A percentile compares a stretch with the other conserved stretches of the same genome.
phyloP scores from a whole-genome alignment of 169 alveolate genomes.

The Plasmodium cynomolgi region DNA sequence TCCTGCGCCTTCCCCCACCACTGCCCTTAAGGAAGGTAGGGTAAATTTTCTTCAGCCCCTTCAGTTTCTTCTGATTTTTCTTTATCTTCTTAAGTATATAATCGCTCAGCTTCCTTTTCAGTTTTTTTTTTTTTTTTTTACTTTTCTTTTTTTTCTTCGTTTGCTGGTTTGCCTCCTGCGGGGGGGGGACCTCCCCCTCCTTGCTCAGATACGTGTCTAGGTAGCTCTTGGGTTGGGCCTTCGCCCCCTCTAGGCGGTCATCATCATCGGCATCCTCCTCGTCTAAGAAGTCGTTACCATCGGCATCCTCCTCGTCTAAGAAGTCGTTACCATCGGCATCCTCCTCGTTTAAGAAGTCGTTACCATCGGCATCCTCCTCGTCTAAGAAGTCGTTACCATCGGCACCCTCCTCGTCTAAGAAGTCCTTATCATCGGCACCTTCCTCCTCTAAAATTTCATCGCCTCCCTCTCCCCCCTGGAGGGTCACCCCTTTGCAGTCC shows the following conservation, averaged over 20 bases:
- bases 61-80: conserved; percentile 39
- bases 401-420: not conserved
- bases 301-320: too few species aligned
- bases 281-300: too few species aligned
- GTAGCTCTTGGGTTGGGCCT: not conserved
- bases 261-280: not conserved
- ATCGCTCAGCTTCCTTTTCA: conserved; percentile 57
- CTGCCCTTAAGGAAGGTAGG: conserved; percentile 17
- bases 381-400: not conserved
- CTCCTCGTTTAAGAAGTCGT: too few species aligned
- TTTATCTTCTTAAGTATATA: conserved; percentile 34
- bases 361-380: not conserved
- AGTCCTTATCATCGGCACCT: not conserved
- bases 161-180: not conserved
- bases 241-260: not conserved
- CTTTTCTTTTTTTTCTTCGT: not conserved
- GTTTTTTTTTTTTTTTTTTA: conserved; percentile 4
- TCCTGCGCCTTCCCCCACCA: not conserved
- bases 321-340: too few species aligned
- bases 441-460: not conserved
- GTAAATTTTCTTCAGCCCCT: conserved; percentile 22
- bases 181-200: not conserved
- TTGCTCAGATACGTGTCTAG: not conserved
- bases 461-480: not conserved
- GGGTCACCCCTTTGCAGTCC: not conserved